Base-by-base conservation (phyloP, 352 stramenopile species). In the Globisporangium viniferum region DNA sequence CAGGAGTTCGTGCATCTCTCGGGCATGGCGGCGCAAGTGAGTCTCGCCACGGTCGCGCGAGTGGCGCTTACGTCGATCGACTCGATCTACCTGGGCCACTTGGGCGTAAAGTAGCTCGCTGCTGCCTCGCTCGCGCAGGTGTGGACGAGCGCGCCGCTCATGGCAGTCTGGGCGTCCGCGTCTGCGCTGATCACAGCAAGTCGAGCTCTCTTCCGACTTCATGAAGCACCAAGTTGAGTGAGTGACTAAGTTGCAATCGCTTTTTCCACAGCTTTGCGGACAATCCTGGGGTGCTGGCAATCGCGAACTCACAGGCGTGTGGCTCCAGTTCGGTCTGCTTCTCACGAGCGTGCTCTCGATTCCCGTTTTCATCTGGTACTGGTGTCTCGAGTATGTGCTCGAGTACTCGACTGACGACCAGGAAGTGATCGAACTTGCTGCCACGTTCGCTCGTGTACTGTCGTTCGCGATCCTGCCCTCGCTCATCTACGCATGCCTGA, bases 271-370 rank as follows among this genome's bases (percentile, higher is more conserved):
- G 82, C 78, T 93, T 55, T 93, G 85, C n/a, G 81, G 85, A 0
- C 85, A 93, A 58, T 85, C 82, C 27, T 91, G 82, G 79, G 85
- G 85, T 39, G 83, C 85, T 35, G 73, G 75, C 14, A 91, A 93
- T 64, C 72, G 77, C 51, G 76, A 88, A 46, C 79, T 93, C 60
- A 91, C 78, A n/a, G 85, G 82, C 53, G 73, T 91, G 22, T 93
- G 83, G 83, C 75, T 91, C 27, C 85, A 93, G 68, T 86, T 91
- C 56, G 85, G 80, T 2, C 64, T 91, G 14, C 35, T 89, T 35
- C 70, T 91, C 66, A 84, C 81, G 33, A 83, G 67, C 14, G 56
- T 86, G 41, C 70, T 91, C 57, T 86, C 80, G 0, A 61, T 90
- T 1, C 84, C 82, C 1, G 82, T 92, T 8, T 72, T 81, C 20